phyloP scores from a whole-genome alignment of 2,329 filamentous ascomycete genomes.

The Karstenula rhodostoma region DNA sequence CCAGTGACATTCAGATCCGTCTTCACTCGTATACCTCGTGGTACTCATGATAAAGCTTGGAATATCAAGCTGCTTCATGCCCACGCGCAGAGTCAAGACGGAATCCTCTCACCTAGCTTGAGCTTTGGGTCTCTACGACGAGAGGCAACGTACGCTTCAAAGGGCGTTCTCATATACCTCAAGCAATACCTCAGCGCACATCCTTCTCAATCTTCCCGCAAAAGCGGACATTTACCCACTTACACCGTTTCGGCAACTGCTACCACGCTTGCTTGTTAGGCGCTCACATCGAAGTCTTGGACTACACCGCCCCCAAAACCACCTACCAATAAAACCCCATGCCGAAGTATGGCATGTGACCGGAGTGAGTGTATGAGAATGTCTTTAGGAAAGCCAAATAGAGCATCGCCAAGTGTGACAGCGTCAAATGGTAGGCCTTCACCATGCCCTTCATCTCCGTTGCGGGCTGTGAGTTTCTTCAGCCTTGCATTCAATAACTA shows the following conservation, averaged over 20 bases:
- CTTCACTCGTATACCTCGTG: not conserved
- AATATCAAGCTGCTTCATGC: not conserved
- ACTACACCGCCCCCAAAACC: not conserved
- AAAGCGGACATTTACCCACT: not conserved
- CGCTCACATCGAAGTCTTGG: not conserved
- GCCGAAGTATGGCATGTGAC: not conserved
- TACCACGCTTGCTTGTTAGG: not conserved
- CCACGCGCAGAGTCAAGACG: not conserved
- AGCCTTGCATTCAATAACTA: not conserved
- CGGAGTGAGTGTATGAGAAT: not conserved
- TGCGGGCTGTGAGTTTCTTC: not conserved
- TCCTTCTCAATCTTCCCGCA: not conserved
- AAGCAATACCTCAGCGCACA: not conserved
- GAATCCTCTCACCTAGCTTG: not conserved
- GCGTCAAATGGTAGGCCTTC: conserved; percentile 6
- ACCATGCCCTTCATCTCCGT: conserved; percentile 3
- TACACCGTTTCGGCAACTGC: not conserved
- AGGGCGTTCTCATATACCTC: not conserved
- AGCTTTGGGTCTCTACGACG: not conserved
- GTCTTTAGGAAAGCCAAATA: not conserved
- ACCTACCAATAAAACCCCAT: not conserved
- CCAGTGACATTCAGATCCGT: not conserved
- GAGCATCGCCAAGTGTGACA: conserved; percentile 4
- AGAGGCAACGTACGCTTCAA: not conserved
- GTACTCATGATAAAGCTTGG: not conserved